These are phyloP conservation scores for Hypoxylon sp. DNA, from an alignment of 2,329 filamentous ascomycete genomes.

Conservation along the genomic window DNA sequence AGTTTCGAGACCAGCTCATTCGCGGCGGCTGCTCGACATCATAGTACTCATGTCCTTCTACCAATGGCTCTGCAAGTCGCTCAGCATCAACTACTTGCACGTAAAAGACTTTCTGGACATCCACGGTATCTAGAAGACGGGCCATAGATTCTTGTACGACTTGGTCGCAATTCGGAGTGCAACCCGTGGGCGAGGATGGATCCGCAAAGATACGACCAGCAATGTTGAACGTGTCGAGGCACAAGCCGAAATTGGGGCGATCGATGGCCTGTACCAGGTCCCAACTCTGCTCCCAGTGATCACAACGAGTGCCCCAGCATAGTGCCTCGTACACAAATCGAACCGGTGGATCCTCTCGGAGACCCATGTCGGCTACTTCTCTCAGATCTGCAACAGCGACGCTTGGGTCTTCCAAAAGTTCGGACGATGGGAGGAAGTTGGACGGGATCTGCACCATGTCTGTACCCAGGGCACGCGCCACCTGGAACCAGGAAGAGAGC, in stretches of 20 bases:
- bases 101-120: slow-evolving; percentile 74
- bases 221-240: slow-evolving; percentile 82
- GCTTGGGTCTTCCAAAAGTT: slow-evolving; percentile 57
- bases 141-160: slow-evolving; percentile 63
- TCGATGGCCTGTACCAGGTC: slow-evolving; percentile 71
- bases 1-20: slow-evolving; percentile 84
- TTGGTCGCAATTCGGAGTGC: slow-evolving; percentile 62
- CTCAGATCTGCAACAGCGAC: slow-evolving; percentile 69
- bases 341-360: slow-evolving; percentile 62
- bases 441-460: slow-evolving; percentile 79
- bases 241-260: slow-evolving; percentile 76
- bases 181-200: slow-evolving; percentile 62
- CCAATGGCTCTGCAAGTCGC: slow-evolving; percentile 64
- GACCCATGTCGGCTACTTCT: slow-evolving; percentile 73
- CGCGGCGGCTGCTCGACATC: slow-evolving; percentile 64
- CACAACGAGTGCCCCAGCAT: slow-evolving; percentile 73
- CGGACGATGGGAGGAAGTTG: slow-evolving; percentile 66
- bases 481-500: slow-evolving; percentile 73
- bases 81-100: slow-evolving; percentile 81
- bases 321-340: slow-evolving; percentile 79
- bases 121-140: slow-evolving; percentile 62
- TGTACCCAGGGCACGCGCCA: slow-evolving; percentile 70
- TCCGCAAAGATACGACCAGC: slow-evolving; percentile 76
- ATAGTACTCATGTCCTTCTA: slow-evolving; percentile 66
- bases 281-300: slow-evolving; percentile 78